Percentiles rank a stretch among this genome's conserved stretches.
Conservation (phyloP, 805 yeast species). For the Candida hungchunana region DNA sequence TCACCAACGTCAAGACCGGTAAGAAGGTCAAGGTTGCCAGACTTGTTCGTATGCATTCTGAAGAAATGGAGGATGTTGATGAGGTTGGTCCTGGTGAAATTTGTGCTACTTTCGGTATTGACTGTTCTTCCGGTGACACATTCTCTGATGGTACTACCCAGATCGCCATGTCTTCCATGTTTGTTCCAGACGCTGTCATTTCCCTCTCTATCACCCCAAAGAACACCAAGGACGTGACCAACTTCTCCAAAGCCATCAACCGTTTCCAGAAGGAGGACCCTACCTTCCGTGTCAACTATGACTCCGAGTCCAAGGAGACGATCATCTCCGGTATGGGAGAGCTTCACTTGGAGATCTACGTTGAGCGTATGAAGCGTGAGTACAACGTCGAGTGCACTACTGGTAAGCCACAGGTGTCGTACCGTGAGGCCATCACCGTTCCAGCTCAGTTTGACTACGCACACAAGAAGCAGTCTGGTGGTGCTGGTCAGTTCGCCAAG, state of each 20-base stretch:
- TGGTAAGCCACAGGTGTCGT: conserved; percentile 97
- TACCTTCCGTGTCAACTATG: conserved; percentile 90
- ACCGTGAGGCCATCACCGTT: conserved; percentile 83
- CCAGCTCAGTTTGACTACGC: conserved; percentile 83
- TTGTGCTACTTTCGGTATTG: conserved; percentile 98
- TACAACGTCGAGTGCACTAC: conserved; percentile 93
- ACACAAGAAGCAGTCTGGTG: conserved; percentile 98
- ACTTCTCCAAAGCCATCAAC: conserved; percentile 94
- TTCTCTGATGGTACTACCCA: conserved; percentile 80
- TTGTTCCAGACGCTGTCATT: conserved; percentile 97
- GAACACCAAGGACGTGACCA: conserved; percentile 69
- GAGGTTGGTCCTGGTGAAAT: conserved; percentile 98
- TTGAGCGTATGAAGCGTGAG: conserved; percentile 97
- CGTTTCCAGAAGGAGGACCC: conserved; percentile 99
- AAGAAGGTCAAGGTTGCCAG: conserved; percentile 91
- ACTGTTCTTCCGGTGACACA: conserved; percentile 98
- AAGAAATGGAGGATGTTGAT: conserved; percentile 96
- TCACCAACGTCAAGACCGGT: conserved; percentile 86
- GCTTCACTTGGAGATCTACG: conserved; percentile 93
- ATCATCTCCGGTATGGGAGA: conserved; percentile 98
- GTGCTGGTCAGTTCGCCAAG: conserved; percentile 98
- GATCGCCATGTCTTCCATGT: conserved; percentile 96
- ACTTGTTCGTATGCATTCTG: conserved; percentile 96
- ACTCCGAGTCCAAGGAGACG: conserved; percentile 89
- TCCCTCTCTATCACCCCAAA: conserved; percentile 88